Base-by-base conservation (phyloP, 2,329 filamentous ascomycete genomes). In the Venturia asperata region DNA sequence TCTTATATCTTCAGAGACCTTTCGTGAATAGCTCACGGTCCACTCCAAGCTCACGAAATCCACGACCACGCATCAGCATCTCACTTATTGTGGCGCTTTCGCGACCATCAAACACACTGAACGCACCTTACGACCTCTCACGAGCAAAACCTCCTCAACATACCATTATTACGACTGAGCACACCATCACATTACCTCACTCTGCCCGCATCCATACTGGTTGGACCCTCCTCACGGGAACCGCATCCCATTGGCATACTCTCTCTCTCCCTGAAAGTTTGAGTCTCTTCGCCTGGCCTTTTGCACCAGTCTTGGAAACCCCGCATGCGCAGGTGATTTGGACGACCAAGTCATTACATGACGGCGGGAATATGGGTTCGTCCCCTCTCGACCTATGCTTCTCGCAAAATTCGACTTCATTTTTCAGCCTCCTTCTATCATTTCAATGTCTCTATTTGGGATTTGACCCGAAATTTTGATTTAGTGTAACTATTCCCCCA, bases 401-500 rank as follows among this genome's bases (percentile, higher is more conserved):
- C 47, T 27, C 9, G 21, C 47, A 52, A 52, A 27, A 21, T 27
- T 52, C 21, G 21, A 10, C 24, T 52, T 21, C 13, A 24, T 52
- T 52, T 27, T 10, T 27, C 15, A 5, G 24, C 47, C 47, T 52
- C 47, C 27, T 21, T 3, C 27, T 19, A 34, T 34, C 30, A 37
- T 37, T 58, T 37, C 52, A 7, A 37, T 58, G 30, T 58, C 52
- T 58, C 52, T 58, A 37, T 37, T 24, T 58, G 52, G 9, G 11
- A 3, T 58, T 58, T 37, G 37, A 37, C 13, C 17, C 47, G 21
- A 17, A 27, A 30, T 9, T 21, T 58, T 58, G 52, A n/a, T 58
- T 58, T 37, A 58, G 30, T 58, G 52, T 58, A 58, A 37, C 37
- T 58, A 58, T 58, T 58, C 52, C 52, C 52, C 52, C 49, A 3